These are phyloP conservation scores for Xylariaceae sp. DNA, from an alignment of 2,329 filamentous ascomycete genomes.

Conservation along the genomic window DNA sequence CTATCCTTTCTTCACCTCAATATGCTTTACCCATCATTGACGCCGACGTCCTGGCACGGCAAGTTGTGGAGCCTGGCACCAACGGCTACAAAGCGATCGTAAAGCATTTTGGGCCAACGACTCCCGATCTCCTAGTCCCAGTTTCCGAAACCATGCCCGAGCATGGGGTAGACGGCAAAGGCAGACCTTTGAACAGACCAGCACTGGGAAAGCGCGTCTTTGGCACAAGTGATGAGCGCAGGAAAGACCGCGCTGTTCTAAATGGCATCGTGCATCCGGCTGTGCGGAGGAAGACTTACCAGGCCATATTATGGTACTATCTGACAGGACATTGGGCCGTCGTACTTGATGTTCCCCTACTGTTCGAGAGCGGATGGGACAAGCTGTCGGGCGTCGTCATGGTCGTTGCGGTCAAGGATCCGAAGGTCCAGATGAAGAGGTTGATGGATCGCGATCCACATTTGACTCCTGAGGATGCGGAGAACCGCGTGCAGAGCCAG, in stretches of 20 bases:
- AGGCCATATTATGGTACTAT: constrained; percentile 69
- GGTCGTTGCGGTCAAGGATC: constrained; percentile 81
- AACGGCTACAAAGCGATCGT: constrained; percentile 80
- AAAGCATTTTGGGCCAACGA: constrained; percentile 73
- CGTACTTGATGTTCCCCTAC: constrained; percentile 84
- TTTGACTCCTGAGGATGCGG: constrained; percentile 79
- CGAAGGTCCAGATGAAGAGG: constrained; percentile 76
- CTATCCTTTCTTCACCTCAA: constrained; percentile 73
- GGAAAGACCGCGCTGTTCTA: constrained; percentile 70
- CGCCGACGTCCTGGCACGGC: constrained; percentile 85
- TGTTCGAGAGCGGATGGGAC: constrained; percentile 89
- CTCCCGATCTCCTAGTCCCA: constrained; percentile 78
- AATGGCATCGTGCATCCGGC: constrained; percentile 93
- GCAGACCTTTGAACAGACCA: constrained; percentile 77
- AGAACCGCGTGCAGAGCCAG: constrained; percentile 83
- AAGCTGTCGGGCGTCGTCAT: constrained; percentile 79
- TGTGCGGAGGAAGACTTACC: constrained; percentile 79
- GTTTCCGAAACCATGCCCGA: constrained; percentile 50
- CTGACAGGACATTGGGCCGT: constrained; percentile 79
- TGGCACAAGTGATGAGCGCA: constrained; percentile 68
- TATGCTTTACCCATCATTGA: constrained; percentile 90
- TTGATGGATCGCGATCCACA: constrained; percentile 74
- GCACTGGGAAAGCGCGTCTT: constrained; percentile 85
- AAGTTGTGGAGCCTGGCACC: constrained; percentile 92
- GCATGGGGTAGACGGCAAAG: constrained; percentile 57